These are phyloP conservation scores for Picea sitchensis DNA, from an alignment of 75 land plant genomes.

Conservation along the genomic window DNA sequence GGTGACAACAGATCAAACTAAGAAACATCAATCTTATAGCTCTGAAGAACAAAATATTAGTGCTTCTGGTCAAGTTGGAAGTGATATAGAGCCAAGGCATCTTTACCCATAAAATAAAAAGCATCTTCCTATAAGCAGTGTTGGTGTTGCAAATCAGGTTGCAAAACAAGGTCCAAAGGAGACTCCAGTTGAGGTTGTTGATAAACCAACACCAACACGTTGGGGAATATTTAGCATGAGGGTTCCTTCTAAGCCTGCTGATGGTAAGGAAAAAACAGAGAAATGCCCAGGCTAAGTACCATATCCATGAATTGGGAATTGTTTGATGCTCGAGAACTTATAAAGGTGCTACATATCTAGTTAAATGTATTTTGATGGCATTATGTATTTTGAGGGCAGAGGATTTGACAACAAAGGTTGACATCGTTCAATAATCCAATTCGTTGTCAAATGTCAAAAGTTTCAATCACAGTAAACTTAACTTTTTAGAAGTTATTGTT, in stretches of 20 bases:
- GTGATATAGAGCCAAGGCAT: neutral
- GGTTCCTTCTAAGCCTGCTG: constrained; percentile 2
- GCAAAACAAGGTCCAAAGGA: neutral
- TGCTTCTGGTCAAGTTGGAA: neutral
- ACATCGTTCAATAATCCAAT: no score
- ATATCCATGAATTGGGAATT: no score
- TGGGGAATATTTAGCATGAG: constrained; percentile 13
- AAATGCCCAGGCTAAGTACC: no score
- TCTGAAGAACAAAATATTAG: no score
- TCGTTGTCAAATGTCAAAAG: no score
- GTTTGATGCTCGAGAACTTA: no score
- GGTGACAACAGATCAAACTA: neutral
- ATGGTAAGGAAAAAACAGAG: neutral
- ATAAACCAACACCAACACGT: neutral
- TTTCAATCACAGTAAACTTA: no score
- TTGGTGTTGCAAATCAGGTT: neutral
- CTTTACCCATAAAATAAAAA: neutral
- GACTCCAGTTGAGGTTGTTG: neutral
- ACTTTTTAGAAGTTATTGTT: no score
- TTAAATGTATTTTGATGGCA: no score
- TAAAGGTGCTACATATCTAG: no score
- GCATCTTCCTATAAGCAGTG: neutral
- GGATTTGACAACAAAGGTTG: no score
- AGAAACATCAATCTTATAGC: neutral
- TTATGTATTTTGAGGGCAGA: no score